Conservation (phyloP, 2,329 filamentous ascomycete genomes). For the Coleophoma cylindrospora region DNA sequence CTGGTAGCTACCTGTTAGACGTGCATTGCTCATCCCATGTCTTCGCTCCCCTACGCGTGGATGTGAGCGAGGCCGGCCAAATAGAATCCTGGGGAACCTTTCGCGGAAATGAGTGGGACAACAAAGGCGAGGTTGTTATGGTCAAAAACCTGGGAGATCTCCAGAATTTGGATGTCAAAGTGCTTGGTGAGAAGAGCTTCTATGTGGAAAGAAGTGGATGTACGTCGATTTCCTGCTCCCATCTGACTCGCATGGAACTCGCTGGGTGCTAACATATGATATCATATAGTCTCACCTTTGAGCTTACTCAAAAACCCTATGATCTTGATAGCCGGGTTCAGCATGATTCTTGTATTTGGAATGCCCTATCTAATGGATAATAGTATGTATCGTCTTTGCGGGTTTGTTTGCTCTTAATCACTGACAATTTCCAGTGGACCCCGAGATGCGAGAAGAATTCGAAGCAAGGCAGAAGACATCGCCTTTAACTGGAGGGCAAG, state of each 20-base stretch:
- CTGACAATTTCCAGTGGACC: constrained; percentile 67
- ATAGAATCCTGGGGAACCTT: constrained; percentile 78
- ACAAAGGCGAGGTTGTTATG: constrained; percentile 63
- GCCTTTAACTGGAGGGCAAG: constrained; percentile 54
- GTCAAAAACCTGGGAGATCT: constrained; percentile 23
- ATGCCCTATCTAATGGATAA: constrained; percentile 96
- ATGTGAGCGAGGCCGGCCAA: constrained; percentile 48
- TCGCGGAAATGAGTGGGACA: constrained; percentile 84
- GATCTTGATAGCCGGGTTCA: constrained; percentile 86
- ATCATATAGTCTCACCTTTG: constrained; percentile 65
- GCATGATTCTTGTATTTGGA: constrained; percentile 78
- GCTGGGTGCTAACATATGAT: neutral
- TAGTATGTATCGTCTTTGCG: constrained; percentile 54
- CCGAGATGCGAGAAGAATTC: constrained; percentile 90
- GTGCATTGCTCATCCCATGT: constrained; percentile 69
- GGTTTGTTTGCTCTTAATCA: constrained; percentile 3
- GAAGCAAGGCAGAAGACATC: constrained; percentile 81
- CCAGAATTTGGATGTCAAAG: constrained; percentile 30
- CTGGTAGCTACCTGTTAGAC: constrained; percentile 76
- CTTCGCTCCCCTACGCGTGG: constrained; percentile 78
- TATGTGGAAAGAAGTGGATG: constrained; percentile 72
- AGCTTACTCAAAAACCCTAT: constrained; percentile 89
- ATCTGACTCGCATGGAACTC: neutral
- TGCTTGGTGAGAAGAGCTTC: constrained; percentile 63
- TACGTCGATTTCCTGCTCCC: constrained; percentile 40